phyloP scores from a whole-genome alignment of 192 early-diverging fungal species.

The Geranomyces michiganensis region DNA sequence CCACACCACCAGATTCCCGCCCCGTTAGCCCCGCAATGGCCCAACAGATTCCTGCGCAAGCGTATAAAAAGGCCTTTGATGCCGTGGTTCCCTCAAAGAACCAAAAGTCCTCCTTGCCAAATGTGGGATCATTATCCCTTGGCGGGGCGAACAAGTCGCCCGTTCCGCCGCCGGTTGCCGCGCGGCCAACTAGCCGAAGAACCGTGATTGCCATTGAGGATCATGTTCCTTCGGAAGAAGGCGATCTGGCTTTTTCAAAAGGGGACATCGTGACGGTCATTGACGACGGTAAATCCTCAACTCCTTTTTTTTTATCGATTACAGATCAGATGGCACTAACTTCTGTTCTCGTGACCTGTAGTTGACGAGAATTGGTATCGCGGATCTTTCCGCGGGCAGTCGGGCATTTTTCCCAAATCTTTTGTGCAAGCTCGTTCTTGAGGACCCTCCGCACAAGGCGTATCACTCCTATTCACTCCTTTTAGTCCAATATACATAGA shows the following conservation, averaged over 20 bases:
- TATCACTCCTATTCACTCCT: no score
- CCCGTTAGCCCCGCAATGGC: neutral
- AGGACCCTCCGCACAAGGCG: neutral
- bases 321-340: no score
- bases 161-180: neutral
- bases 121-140: no score
- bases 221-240: slow-evolving; percentile 6
- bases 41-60: neutral
- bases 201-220: slow-evolving; percentile 6
- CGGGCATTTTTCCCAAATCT: slow-evolving; percentile 27
- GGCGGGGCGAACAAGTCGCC: no score
- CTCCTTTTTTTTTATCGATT: neutral
- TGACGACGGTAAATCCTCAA: neutral
- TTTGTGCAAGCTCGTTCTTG: slow-evolving; percentile 1
- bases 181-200: neutral
- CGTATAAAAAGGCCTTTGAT: neutral
- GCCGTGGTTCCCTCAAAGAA: no score
- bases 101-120: no score
- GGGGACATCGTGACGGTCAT: slow-evolving; percentile 6
- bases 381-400: slow-evolving; percentile 21
- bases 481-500: no score
- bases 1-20: slow-evolving; percentile 12
- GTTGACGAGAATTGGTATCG: slow-evolving; percentile 31
- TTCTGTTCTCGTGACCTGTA: no score
- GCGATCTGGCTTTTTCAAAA: slow-evolving; percentile 5